Conservation (phyloP, 2,329 filamentous ascomycete species). For the Aureobasidium musti region DNA sequence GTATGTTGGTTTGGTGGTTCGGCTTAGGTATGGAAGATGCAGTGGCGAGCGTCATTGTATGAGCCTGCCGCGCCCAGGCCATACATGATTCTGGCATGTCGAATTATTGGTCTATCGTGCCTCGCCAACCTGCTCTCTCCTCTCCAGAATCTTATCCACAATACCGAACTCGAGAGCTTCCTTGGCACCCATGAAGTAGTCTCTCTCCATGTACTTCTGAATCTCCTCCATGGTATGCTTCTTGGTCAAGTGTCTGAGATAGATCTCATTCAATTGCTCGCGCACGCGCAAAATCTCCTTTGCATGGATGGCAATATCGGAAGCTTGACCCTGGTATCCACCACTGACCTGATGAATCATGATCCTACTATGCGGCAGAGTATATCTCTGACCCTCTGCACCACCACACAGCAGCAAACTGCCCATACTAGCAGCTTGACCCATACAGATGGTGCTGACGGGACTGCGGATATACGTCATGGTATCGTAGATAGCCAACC, state of each 20-base stretch:
- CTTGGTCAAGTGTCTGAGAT: constrained; percentile 80
- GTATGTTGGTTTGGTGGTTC: not conserved
- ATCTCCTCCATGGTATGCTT: constrained; percentile 74
- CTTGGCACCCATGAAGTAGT: constrained; percentile 87
- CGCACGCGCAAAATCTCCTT: constrained; percentile 92
- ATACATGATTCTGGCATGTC: not conserved
- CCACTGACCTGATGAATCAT: constrained; percentile 98
- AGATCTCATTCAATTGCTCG: constrained; percentile 85
- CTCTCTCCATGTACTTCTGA: constrained; percentile 93
- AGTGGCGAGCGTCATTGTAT: not conserved
- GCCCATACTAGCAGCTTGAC: constrained; percentile 94
- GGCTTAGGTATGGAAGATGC: not conserved
- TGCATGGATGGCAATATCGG: constrained; percentile 93
- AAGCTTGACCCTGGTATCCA: constrained; percentile 66
- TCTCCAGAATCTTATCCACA: constrained; percentile 81
- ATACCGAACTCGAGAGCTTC: constrained; percentile 90
- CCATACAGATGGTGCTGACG: constrained; percentile 92
- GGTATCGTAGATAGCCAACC: constrained; percentile 91
- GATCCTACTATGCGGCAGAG: constrained; percentile 87
- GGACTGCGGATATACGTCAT: constrained; percentile 96
- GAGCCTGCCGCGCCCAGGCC: too few species aligned
- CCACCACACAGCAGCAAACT: constrained; percentile 85
- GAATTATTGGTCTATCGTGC: not conserved
- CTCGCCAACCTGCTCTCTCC: constrained; percentile 49
- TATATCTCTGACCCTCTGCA: constrained; percentile 78